Conservation (phyloP, 192 early-diverging fungal genomes). For the Backusella macrospora region DNA sequence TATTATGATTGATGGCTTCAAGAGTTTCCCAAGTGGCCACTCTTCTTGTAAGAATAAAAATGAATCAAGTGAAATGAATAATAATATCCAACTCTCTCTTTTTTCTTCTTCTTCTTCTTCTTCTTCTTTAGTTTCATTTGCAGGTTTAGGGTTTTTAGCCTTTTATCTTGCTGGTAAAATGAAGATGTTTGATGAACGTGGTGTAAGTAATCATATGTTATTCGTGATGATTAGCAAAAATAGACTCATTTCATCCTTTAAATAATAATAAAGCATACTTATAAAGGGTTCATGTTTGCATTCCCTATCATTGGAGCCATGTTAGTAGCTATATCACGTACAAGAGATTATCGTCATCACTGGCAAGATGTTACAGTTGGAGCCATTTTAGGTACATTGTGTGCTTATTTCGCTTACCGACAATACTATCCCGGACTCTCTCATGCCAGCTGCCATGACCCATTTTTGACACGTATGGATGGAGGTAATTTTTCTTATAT, state of each 20-base stretch:
- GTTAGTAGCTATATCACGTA: constrained; percentile 61
- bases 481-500: neutral
- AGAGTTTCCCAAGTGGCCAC: constrained; percentile 90
- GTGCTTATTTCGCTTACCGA: constrained; percentile 62
- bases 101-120: too few relatives aligned
- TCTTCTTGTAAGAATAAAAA: constrained; percentile 60
- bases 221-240: neutral
- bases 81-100: neutral
- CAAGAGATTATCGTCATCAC: constrained; percentile 67
- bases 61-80: too few relatives aligned
- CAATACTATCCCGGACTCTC: constrained; percentile 61
- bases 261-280: constrained; percentile 46
- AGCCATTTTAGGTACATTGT: constrained; percentile 32
- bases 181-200: constrained; percentile 66
- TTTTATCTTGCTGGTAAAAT: constrained; percentile 76
- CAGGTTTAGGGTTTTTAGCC: constrained; percentile 68
- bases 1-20: constrained; percentile 76
- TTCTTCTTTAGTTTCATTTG: constrained; percentile 69
- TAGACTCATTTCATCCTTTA: neutral
- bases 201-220: constrained; percentile 22
- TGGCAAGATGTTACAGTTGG: constrained; percentile 67
- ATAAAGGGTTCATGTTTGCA: constrained; percentile 66
- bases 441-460: neutral
- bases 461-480: constrained; percentile 5
- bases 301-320: constrained; percentile 41